phyloP scores from a whole-genome alignment of 768 basidiomycete genomes.

The Boletus vinaceobasis region DNA sequence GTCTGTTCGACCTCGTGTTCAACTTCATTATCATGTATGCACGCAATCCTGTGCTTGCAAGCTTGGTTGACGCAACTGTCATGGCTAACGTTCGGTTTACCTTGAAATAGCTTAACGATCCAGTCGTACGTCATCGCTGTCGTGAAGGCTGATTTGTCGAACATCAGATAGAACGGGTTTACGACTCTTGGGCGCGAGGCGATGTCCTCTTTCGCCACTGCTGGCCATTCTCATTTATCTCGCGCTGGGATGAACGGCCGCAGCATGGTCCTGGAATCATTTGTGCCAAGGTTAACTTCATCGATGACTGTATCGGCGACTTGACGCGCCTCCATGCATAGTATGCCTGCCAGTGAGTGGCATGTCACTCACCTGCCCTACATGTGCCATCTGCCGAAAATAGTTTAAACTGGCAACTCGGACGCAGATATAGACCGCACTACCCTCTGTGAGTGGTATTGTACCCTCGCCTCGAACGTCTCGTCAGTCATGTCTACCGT shows the following conservation, averaged over 20 bases:
- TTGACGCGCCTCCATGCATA: constrained; percentile 13
- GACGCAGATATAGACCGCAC: constrained; percentile 25
- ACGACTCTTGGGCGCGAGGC: constrained; percentile 17
- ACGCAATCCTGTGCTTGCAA: constrained; percentile 15
- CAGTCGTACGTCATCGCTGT: constrained; percentile 30
- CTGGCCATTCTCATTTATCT: constrained; percentile 12
- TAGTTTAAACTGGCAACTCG: constrained; percentile 9
- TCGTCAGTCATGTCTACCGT: constrained; percentile 31
- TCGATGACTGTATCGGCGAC: constrained; percentile 20
- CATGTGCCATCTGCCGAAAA: constrained; percentile 23
- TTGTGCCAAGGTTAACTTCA: constrained; percentile 14
- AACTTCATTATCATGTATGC: constrained; percentile 11
- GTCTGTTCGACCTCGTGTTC: constrained; percentile 24
- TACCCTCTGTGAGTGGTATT: neutral
- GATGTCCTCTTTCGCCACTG: constrained; percentile 16
- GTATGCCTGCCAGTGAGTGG: constrained; percentile 14
- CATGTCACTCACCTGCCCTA: constrained; percentile 15
- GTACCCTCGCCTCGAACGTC: neutral
- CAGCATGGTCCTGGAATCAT: constrained; percentile 17
- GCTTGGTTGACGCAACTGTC: constrained; percentile 6
- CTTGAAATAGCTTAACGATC: constrained; percentile 16
- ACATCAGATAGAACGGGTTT: constrained; percentile 7
- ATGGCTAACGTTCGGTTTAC: constrained; percentile 22
- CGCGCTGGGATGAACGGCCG: constrained; percentile 11
- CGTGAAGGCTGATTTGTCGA: constrained; percentile 8